phyloP scores from a whole-genome alignment of 129 eudicot genomes.

The Daucus carota region DNA sequence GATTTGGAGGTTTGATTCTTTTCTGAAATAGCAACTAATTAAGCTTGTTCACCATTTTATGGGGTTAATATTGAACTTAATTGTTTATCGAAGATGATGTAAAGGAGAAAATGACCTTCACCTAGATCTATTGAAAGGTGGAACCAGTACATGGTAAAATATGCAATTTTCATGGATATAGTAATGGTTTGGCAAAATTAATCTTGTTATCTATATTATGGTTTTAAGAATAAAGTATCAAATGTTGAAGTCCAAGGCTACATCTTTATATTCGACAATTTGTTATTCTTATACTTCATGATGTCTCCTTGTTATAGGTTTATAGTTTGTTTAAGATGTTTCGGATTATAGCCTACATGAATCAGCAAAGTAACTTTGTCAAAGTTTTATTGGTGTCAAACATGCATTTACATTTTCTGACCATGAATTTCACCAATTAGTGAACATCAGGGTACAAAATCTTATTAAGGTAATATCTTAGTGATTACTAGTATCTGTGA shows the following conservation, averaged over 20 bases:
- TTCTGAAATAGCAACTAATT: not conserved
- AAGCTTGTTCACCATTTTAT: not conserved
- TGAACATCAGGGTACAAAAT: not conserved
- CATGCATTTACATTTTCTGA: not conserved
- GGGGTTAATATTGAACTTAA: not conserved
- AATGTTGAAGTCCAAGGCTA: not conserved
- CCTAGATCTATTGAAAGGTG: not conserved
- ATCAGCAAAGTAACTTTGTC: not conserved
- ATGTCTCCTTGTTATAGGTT: not conserved
- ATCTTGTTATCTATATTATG: not conserved
- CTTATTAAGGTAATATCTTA: not conserved
- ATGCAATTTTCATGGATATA: not conserved
- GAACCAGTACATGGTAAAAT: not conserved
- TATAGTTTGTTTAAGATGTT: not conserved
- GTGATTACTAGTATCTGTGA: not conserved
- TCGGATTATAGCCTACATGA: not conserved
- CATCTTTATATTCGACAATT: not conserved
- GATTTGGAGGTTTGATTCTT: constrained; percentile 76
- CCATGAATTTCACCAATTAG: not conserved
- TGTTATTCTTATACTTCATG: not conserved
- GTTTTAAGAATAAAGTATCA: not conserved
- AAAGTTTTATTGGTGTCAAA: not conserved
- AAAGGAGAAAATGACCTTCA: not conserved
- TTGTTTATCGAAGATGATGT: not conserved
- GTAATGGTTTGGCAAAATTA: not conserved